A percentile compares a stretch with the other conserved stretches of the same genome.
Evolutionary conservation across 768 basidiomycete genomes (phyloP).

Genomic region (Lactifluus volemus): DNA sequence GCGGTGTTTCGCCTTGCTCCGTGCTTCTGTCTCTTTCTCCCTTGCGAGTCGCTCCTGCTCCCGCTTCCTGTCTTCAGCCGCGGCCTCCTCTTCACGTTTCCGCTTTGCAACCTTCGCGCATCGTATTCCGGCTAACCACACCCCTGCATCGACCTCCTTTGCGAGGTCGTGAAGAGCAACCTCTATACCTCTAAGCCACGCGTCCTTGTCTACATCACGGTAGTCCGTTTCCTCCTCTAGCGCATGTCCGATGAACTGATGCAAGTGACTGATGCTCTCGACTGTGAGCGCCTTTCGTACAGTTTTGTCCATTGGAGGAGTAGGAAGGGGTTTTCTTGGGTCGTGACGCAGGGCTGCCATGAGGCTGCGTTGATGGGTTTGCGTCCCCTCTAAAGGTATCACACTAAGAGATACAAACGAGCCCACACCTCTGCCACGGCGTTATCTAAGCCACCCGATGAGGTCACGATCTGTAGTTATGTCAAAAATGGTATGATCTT

Average conservation of each 20-base stretch:
- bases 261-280: slow-evolving; percentile 10
- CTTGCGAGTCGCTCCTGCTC: slow-evolving; percentile 12
- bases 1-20: slow-evolving; percentile 3
- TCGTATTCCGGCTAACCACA: slow-evolving; percentile 12
- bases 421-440: too few relatives aligned
- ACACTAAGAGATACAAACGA: too few relatives aligned
- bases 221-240: slow-evolving; percentile 14
- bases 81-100: not conserved
- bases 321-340: not conserved
- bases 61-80: not conserved
- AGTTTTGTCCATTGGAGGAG: not conserved
- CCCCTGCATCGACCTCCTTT: not conserved
- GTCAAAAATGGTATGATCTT: not conserved
- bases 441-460: not conserved
- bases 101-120: slow-evolving; percentile 2
- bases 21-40: slow-evolving; percentile 11
- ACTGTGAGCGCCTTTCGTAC: slow-evolving; percentile 3
- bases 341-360: slow-evolving; percentile 5
- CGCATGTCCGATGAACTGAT: not conserved
- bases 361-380: not conserved
- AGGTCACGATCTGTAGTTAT: not conserved
- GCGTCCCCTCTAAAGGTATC: not conserved
- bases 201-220: slow-evolving; percentile 7
- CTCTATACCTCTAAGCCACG: slow-evolving; percentile 6
- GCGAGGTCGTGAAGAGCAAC: slow-evolving; percentile 13